Conservation (phyloP, 2,329 filamentous ascomycete genomes). For the Zarea fungicola region DNA sequence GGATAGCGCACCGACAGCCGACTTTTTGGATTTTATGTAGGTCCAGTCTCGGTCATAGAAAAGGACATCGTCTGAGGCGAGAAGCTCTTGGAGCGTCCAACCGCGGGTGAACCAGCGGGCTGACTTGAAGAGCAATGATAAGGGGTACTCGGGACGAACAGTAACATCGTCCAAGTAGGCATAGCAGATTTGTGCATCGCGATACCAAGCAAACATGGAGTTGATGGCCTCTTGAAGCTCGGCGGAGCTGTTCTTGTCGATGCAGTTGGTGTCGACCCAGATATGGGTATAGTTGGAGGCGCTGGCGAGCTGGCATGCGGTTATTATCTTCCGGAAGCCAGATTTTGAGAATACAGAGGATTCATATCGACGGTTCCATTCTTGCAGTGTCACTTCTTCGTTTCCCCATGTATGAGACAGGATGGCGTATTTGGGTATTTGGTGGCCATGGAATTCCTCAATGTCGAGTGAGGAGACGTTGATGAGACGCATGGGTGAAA, state of each 20-base stretch:
- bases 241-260: conserved; percentile 2
- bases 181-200: background rate
- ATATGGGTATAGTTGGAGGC: conserved; percentile 18
- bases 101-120: conserved; percentile 18
- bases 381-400: background rate
- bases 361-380: background rate
- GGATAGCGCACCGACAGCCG: conserved; percentile 13
- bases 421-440: conserved; percentile 20
- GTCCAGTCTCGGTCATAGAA: conserved; percentile 22
- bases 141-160: too few relatives aligned
- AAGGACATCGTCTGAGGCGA: conserved; percentile 19
- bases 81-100: conserved; percentile 19
- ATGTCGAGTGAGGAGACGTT: background rate
- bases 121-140: conserved; percentile 12
- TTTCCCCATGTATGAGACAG: conserved; percentile 21
- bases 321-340: background rate
- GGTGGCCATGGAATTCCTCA: conserved; percentile 1
- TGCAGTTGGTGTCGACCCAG: conserved; percentile 22
- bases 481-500: background rate
- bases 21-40: conserved; percentile 17
- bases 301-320: background rate
- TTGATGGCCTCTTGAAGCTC: conserved; percentile 1
- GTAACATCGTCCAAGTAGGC: background rate
- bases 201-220: background rate
- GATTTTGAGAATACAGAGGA: background rate